Conservation (phyloP, 805 yeast species). For the Starmerella roubikii region DNA sequence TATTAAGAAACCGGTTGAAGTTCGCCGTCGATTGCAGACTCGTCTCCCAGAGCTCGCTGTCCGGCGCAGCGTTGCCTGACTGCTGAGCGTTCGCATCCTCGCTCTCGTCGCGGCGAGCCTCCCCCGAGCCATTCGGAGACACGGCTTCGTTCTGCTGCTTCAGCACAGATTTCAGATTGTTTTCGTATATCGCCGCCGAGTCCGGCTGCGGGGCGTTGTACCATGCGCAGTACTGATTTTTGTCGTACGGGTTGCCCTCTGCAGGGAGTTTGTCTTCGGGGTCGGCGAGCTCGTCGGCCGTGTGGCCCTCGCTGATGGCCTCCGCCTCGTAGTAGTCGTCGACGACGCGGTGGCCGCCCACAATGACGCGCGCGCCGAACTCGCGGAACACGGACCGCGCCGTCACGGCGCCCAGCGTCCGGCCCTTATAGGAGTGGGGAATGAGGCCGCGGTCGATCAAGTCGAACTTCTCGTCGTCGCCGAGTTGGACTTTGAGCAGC, state of each 20-base stretch:
- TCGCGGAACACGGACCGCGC: constrained; percentile 82
- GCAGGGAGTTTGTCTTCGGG: constrained; percentile 40
- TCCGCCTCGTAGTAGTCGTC: constrained; percentile 82
- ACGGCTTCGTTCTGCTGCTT: constrained; percentile 8
- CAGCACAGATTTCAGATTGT: constrained; percentile 24
- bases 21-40: constrained; percentile 65
- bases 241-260: constrained; percentile 33
- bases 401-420: constrained; percentile 78
- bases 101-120: constrained; percentile 2
- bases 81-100: not conserved
- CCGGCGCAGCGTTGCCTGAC: constrained; percentile 3
- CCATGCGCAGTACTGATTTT: constrained; percentile 43
- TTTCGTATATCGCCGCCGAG: constrained; percentile 18
- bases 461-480: constrained; percentile 68
- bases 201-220: constrained; percentile 35
- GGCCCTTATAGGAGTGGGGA: constrained; percentile 81
- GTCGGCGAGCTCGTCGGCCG: constrained; percentile 59
- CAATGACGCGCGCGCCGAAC: constrained; percentile 75
- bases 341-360: constrained; percentile 61
- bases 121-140: constrained; percentile 1
- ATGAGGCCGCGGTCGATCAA: constrained; percentile 66
- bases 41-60: constrained; percentile 53
- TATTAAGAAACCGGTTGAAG: constrained; percentile 49
- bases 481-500: constrained; percentile 57
- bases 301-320: constrained; percentile 42